Evolutionary conservation across 306 rosid genomes (phyloP), one percentile per base, ranked within the genome.

Genomic region (Styphnolobium japonicum): DNA sequence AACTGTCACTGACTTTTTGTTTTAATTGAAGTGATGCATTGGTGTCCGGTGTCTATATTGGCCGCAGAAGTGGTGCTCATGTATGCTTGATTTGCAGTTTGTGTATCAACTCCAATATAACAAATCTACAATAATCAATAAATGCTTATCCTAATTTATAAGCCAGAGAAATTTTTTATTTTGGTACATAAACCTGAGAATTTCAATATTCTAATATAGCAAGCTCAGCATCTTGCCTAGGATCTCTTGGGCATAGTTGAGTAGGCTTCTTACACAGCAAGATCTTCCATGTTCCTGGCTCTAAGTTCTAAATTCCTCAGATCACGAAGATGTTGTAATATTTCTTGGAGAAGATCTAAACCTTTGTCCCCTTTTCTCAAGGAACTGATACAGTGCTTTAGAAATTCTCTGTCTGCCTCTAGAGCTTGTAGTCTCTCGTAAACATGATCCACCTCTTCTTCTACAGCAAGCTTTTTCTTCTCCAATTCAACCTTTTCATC

Each of bases 361-460:
- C 99, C 98, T 75, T 91, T 90, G 57, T 93, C 99, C 7, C 98
- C 99, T 88, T 96, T 96, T 83, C 87, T 89, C 90, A 96, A 84
- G 62, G 99, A 95, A 68, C 92, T 81, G 61, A 92, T 79, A 53
- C 99, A 96, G 49, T 93, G 96, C 87, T 90, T 93, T 52, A 96
- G 98, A 79, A 96, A 96, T 81, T 93, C 99, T 64, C 97, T 90
- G 55, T 95, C 98, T 39, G 91, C 94, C 78, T 95, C 99, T 33
- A 95, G 88, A 4, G 92, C 92, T 56, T 92, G 96, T 67, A 95
- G 84, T 83, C 98, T 92, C 86, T 92, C 97, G 16, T 95, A 92
- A 27, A 92, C 94, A 76, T 87, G 83, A 78, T 84, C 93, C 37
- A 95, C 90, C 58, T 92, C 99, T 56, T 85, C 83, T 48, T 83